phyloP scores from a whole-genome alignment of 164 flowering plant genomes.

The Chimonanthus praecox region DNA sequence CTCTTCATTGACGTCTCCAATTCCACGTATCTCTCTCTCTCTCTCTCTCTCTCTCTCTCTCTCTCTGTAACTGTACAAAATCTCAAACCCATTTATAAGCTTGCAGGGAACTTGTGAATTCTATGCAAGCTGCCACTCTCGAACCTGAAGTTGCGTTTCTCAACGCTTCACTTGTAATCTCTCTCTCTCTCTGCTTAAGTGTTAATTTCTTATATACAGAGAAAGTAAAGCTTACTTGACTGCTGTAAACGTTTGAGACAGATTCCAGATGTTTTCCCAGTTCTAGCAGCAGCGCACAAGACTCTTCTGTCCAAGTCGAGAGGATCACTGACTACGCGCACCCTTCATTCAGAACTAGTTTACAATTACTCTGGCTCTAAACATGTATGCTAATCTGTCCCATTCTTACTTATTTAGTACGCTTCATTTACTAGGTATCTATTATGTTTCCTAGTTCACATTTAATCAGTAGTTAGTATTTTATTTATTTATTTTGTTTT shows the following conservation, averaged over 20 bases:
- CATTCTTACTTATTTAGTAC: not conserved
- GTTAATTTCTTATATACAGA: too few species aligned
- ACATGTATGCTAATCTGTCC: slow-evolving; percentile 45
- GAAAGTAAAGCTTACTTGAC: not conserved
- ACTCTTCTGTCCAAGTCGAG: slow-evolving; percentile 75
- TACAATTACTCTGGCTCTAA: slow-evolving; percentile 92
- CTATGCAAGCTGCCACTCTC: slow-evolving; percentile 75
- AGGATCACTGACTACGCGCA: slow-evolving; percentile 69
- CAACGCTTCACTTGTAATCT: slow-evolving; percentile 75
- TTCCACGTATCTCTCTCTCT: slow-evolving; percentile 27
- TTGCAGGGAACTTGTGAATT: slow-evolving; percentile 67
- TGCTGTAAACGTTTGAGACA: slow-evolving; percentile 19
- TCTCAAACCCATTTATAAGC: not conserved
- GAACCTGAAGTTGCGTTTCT: slow-evolving; percentile 83
- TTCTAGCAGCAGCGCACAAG: slow-evolving; percentile 91
- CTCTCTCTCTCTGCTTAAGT: not conserved
- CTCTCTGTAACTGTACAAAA: not conserved
- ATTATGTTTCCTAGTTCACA: not conserved
- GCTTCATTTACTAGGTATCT: not conserved
- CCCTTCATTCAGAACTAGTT: slow-evolving; percentile 91
- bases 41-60: slow-evolving; percentile 1
- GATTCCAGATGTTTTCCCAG: slow-evolving; percentile 87
- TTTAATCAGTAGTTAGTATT: slow-evolving; percentile 1
- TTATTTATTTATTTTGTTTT: not conserved
- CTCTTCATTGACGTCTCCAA: slow-evolving; percentile 52